A percentile compares a stretch with the other conserved stretches of the same genome.
phyloP scores from a whole-genome alignment of 208 protist species.

The Trichomonas gallinae region DNA sequence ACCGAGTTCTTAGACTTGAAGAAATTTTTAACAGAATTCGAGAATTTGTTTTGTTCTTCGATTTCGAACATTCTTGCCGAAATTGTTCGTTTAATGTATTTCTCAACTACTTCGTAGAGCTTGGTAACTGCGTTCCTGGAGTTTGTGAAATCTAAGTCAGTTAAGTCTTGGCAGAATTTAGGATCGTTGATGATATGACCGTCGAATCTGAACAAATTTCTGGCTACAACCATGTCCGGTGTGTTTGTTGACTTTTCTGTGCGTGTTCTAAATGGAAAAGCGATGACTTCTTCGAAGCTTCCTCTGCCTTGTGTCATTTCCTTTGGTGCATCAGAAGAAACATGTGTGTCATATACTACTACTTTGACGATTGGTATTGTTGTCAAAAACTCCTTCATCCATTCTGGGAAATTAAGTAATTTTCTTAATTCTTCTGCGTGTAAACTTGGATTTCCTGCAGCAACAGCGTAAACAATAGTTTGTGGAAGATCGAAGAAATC shows the following conservation, averaged over 20 bases:
- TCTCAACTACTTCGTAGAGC: background rate
- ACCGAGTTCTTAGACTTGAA: background rate
- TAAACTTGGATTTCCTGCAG: background rate
- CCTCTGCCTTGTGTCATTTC: background rate
- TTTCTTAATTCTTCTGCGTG: background rate
- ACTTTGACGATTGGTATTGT: background rate
- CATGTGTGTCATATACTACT: background rate
- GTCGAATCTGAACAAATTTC: background rate
- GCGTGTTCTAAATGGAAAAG: background rate
- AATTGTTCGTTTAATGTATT: background rate
- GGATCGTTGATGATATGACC: background rate
- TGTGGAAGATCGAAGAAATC: background rate
- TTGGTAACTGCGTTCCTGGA: background rate
- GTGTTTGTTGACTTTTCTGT: background rate
- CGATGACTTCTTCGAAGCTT: background rate
- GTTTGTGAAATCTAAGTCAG: background rate
- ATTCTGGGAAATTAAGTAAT: background rate
- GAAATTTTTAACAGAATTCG: background rate
- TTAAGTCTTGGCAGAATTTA: background rate
- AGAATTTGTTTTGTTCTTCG: background rate
- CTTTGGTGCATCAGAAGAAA: background rate
- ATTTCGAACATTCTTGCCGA: background rate
- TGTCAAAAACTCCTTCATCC: background rate
- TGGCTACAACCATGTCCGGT: background rate
- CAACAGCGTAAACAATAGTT: background rate